Base-by-base conservation (phyloP, 768 basidiomycete species). In the Boletus reticuloceps region DNA sequence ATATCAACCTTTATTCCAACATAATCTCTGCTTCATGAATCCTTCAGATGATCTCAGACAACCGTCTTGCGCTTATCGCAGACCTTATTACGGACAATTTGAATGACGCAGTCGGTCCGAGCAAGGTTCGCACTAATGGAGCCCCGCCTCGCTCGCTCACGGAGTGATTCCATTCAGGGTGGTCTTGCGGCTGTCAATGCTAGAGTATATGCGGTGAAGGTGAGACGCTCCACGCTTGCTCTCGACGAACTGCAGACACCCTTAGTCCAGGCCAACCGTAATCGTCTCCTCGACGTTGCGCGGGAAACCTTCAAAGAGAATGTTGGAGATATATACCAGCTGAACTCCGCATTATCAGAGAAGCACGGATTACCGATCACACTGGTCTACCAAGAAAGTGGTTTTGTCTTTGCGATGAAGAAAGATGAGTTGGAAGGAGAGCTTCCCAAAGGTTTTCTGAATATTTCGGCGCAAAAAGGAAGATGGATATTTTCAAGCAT, bases 251-350 rank as follows among this genome's bases (percentile, higher is more conserved):
- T 32, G 3, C 17, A 31, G 12, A 34, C 34, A 25, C 41, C 32
- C 32, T 29, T 38, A 37, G 42, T 47, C 8, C 44, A 88, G 82
- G 89, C 91, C 4, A 89, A 90, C 56, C 81, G 79, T 64, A 91
- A 93, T 60, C 83, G 83, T 29, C 77, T 96, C 11, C 85, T 99
- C 31, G 96, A 98, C 59, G 93, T 98, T 8, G 97, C 96, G 2
- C 82, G 97, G 4, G 93, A 93, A 69, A 95, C 95, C 0, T 98
- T 88, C 75, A 91, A 88, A 62, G 95, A 99, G 69, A 96, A 96
- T 60, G 80, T 96, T 42, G 81, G 84, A 16, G 96, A 99, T 64
- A 92, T 97, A 50, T 85, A 85, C 58, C 79, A 85, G 50, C 74
- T 94, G 36, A 82, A 82, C 55, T 74, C 76, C 16, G 74, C 72